Evolutionary conservation across 345 rosid species (phyloP).

Genomic region (Boechera retrofracta): DNA sequence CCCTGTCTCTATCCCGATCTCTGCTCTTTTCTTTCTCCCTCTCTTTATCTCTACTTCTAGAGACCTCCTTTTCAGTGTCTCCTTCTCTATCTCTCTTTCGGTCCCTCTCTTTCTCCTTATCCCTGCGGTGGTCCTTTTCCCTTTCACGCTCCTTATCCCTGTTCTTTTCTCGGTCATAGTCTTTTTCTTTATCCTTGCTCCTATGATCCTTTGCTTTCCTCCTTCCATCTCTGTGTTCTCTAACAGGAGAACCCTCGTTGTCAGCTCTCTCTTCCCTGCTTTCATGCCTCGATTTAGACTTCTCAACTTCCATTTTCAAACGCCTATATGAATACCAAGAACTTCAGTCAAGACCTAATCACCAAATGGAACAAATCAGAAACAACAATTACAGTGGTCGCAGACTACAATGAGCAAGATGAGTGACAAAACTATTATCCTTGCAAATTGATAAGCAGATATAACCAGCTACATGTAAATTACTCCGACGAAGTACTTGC

Average conservation of each 20-base stretch:
- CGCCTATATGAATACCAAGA: constrained; percentile 16
- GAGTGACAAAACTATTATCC: not conserved
- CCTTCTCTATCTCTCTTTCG: constrained; percentile 50
- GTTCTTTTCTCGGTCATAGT: constrained; percentile 52
- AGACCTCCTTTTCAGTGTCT: constrained; percentile 49
- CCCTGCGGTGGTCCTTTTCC: constrained; percentile 56
- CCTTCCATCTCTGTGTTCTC: constrained; percentile 51
- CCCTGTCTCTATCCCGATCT: constrained; percentile 20
- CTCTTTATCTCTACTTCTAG: constrained; percentile 48
- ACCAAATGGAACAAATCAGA: not conserved
- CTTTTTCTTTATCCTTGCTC: constrained; percentile 51
- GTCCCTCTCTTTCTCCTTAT: constrained; percentile 51
- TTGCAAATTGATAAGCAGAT: not conserved
- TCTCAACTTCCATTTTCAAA: constrained; percentile 39
- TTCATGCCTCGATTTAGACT: constrained; percentile 45
- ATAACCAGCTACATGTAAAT: constrained; percentile 1
- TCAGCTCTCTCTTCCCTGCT: constrained; percentile 43
- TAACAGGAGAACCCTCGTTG: constrained; percentile 37
- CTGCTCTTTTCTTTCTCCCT: constrained; percentile 55
- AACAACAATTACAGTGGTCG: constrained; percentile 3
- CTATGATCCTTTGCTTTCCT: constrained; percentile 58
- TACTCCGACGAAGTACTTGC: constrained; percentile 1
- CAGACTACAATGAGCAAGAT: constrained; percentile 1
- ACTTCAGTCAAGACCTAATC: constrained; percentile 31
- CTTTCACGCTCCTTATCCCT: constrained; percentile 54